Conservation (phyloP, 2,329 filamentous ascomycete genomes). For the Byssoonygena ceratinophila region DNA sequence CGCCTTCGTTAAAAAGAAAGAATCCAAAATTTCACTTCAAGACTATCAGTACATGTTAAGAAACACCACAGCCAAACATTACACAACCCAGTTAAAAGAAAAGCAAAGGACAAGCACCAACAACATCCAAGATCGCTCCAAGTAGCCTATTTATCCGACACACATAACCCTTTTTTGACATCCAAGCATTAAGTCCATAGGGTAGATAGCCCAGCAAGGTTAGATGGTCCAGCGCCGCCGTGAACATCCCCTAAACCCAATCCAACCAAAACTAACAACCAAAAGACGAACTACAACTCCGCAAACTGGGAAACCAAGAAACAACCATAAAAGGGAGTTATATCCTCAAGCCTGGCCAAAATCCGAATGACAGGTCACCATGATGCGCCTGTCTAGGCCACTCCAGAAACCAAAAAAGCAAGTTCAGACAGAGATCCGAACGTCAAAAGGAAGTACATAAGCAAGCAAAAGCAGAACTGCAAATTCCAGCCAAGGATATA, state of each 20-base stretch:
- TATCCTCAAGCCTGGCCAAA: neutral
- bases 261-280: neutral
- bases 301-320: neutral
- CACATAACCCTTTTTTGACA: slow-evolving; percentile 6
- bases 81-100: neutral
- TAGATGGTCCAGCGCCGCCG: slow-evolving; percentile 4
- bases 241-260: slow-evolving; percentile 4
- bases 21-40: neutral
- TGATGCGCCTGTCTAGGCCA: slow-evolving; percentile 7
- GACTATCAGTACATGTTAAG: neutral
- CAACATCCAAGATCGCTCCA: slow-evolving; percentile 7
- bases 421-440: neutral
- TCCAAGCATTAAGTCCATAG: slow-evolving; percentile 11
- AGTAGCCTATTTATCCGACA: slow-evolving; percentile 6
- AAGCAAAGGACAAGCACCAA: neutral
- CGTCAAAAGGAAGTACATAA: neutral
- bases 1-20: neutral
- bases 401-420: neutral
- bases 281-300: neutral
- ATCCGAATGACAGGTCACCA: slow-evolving; percentile 7
- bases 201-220: slow-evolving; percentile 2
- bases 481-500: neutral
- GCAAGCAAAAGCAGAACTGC: neutral
- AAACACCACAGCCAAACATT: neutral
- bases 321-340: neutral